Conservation (phyloP, 2,329 filamentous ascomycete species). For the Hypoxylon sp. region DNA sequence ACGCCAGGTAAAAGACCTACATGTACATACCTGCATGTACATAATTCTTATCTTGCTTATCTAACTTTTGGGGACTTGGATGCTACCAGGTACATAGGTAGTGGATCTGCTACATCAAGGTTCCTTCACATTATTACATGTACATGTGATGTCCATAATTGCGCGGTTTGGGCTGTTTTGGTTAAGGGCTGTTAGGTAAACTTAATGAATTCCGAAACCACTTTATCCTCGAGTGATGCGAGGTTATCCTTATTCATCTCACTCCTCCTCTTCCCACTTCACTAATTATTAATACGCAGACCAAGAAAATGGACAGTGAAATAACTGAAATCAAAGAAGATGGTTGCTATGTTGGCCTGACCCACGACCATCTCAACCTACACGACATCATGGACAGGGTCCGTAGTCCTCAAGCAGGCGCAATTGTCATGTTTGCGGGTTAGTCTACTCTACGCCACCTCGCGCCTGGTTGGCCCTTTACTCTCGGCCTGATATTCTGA, state of each 20-base stretch:
- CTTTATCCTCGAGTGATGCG: background rate
- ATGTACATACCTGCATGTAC: too few relatives aligned
- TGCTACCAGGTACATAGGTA: too few relatives aligned
- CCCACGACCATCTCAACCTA: conserved; percentile 71
- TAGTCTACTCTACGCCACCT: conserved; percentile 46
- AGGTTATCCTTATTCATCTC: background rate
- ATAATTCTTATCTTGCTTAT: too few relatives aligned
- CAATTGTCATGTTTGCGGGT: conserved; percentile 84
- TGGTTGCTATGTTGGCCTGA: conserved; percentile 77
- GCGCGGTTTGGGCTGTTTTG: too few relatives aligned
- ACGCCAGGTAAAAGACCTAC: background rate
- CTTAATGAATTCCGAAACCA: too few relatives aligned
- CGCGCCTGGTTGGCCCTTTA: conserved; percentile 1
- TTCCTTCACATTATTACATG: too few relatives aligned
- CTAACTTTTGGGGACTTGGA: too few relatives aligned
- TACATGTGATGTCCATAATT: background rate
- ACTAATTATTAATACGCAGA: background rate
- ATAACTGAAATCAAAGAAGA: conserved; percentile 62
- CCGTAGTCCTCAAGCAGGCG: conserved; percentile 79
- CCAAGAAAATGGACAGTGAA: conserved; percentile 47
- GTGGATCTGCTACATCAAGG: too few relatives aligned
- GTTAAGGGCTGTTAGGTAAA: too few relatives aligned
- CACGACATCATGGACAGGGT: conserved; percentile 74
- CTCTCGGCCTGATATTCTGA: conserved; percentile 36
- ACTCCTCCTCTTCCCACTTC: conserved; percentile 7